Evolutionary conservation across 2,329 filamentous ascomycete species (phyloP).

Genomic region (Fusarium odoratissimum): DNA sequence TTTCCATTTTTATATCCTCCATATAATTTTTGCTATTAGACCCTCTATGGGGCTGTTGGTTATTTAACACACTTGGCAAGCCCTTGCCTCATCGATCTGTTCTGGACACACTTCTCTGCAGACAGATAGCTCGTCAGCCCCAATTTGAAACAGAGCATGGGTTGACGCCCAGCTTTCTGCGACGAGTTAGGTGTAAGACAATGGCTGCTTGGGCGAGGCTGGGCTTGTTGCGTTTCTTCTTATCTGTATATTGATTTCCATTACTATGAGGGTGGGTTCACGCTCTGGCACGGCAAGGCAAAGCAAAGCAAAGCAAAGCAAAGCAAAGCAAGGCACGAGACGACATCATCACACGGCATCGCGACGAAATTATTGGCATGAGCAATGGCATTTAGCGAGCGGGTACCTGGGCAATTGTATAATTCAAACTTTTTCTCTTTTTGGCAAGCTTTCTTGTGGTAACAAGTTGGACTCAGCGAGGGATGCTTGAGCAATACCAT

Average conservation of each 20-base stretch:
- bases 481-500: constrained; percentile 16
- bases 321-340: constrained; percentile 1
- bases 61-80: not conserved
- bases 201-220: not conserved
- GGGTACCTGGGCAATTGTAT: constrained; percentile 34
- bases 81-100: constrained; percentile 4
- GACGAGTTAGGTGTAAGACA: constrained; percentile 7
- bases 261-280: constrained; percentile 9
- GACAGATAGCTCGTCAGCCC: constrained; percentile 5
- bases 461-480: constrained; percentile 4
- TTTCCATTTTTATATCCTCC: not conserved
- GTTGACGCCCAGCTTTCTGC: constrained; percentile 5
- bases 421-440: constrained; percentile 3
- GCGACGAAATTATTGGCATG: constrained; percentile 28
- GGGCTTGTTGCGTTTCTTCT: constrained; percentile 8
- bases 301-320: not conserved
- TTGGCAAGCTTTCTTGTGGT: not conserved
- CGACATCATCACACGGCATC: constrained; percentile 22
- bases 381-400: constrained; percentile 30
- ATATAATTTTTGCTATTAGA: not conserved
- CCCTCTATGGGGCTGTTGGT: constrained; percentile 2
- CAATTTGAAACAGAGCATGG: constrained; percentile 15
- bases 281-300: constrained; percentile 11
- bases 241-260: constrained; percentile 24
- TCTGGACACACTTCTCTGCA: constrained; percentile 1